Evolutionary conservation across 164 flowering plant species (phyloP).

Genomic region (Chloranthus sessilifolius): DNA sequence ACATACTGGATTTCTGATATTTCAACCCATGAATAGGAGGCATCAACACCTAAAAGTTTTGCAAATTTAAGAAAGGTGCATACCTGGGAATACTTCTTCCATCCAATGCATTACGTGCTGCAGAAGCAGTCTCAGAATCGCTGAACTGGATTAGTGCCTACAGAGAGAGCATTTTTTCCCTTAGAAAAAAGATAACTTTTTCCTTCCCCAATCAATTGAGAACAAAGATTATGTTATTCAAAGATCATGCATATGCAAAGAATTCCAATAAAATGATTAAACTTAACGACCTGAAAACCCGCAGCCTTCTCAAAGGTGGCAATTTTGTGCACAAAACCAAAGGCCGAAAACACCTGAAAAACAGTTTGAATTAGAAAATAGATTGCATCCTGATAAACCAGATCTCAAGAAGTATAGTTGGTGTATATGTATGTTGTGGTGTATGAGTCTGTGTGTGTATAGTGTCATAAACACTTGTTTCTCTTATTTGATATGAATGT

Average conservation of each 20-base stretch:
- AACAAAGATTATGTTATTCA: background rate
- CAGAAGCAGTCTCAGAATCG: conserved; percentile 68
- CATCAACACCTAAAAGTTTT: too few species aligned
- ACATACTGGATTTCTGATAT: too few species aligned
- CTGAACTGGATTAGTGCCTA: conserved; percentile 86
- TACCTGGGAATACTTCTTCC: conserved; percentile 91
- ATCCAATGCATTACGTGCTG: conserved; percentile 79
- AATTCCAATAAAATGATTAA: too few species aligned
- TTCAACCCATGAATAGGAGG: too few species aligned
- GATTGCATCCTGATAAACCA: background rate
- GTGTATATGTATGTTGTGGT: too few species aligned
- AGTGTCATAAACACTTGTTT: too few species aligned
- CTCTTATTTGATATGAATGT: too few species aligned
- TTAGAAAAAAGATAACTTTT: conserved; percentile 2
- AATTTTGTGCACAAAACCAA: conserved; percentile 93
- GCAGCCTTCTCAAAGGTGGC: conserved; percentile 96
- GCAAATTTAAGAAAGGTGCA: too few species aligned
- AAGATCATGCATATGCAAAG: background rate
- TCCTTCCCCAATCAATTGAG: background rate
- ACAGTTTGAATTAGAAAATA: conserved; percentile 8
- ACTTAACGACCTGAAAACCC: conserved; percentile 95
- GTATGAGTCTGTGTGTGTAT: too few species aligned
- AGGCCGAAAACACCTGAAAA: conserved; percentile 87
- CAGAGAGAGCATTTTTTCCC: conserved; percentile 5
- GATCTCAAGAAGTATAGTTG: conserved; percentile 9